Evolutionary conservation across 164 flowering plant species (phyloP).

Genomic region (Vitis labrusca): DNA sequence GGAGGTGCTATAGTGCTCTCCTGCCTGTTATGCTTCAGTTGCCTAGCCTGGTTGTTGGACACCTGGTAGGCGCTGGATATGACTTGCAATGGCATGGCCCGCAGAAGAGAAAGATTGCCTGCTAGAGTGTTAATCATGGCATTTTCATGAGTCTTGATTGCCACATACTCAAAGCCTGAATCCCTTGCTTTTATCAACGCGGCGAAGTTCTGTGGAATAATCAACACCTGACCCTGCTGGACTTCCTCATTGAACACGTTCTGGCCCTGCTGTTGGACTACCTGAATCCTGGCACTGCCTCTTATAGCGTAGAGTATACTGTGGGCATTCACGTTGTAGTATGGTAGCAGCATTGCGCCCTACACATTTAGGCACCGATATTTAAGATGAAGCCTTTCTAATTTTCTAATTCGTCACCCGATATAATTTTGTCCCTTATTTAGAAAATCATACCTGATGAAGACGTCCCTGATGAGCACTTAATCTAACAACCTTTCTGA

Average conservation of each 20-base stretch:
- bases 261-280: conserved; percentile 29
- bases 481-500: too few species aligned
- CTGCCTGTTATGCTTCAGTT: conserved; percentile 27
- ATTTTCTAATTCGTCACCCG: too few species aligned
- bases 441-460: too few species aligned
- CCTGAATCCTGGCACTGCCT: conserved; percentile 29
- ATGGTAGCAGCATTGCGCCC: conserved; percentile 19
- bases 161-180: conserved; percentile 31
- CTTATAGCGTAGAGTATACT: conserved; percentile 27
- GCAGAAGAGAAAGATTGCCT: conserved; percentile 25
- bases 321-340: conserved; percentile 40
- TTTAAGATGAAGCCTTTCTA: too few species aligned
- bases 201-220: conserved; percentile 36
- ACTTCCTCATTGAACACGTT: conserved; percentile 28
- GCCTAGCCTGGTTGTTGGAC: conserved; percentile 24
- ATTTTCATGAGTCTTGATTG: conserved; percentile 40
- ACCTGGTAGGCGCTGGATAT: conserved; percentile 25
- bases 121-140: conserved; percentile 29
- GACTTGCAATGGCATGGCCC: conserved; percentile 30
- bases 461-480: too few species aligned
- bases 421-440: too few species aligned
- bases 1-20: conserved; percentile 15
- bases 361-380: too few species aligned
- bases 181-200: conserved; percentile 18
- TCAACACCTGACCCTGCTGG: conserved; percentile 28